These are phyloP conservation scores for Tilletia setariae DNA, from an alignment of 1,284 basidiomycete genomes.

Conservation along the genomic window DNA sequence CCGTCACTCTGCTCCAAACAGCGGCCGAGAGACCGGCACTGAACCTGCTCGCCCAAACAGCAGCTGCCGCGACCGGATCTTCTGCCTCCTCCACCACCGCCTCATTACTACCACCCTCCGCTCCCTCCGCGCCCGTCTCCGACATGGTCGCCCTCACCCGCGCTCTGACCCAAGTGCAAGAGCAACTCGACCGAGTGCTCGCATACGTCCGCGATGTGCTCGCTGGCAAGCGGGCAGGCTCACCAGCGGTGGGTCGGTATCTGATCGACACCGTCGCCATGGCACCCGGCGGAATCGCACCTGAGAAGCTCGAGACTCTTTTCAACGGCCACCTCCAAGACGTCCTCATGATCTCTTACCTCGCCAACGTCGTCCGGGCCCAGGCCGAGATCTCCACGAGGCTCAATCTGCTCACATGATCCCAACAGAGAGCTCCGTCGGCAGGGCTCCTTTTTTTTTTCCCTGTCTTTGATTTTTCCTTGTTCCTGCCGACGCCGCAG, in stretches of 20 bases:
- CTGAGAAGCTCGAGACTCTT: constrained; percentile 43
- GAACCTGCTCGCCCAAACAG: constrained; percentile 67
- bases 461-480: no score
- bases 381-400: constrained; percentile 91
- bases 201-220: constrained; percentile 81
- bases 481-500: no score
- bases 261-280: constrained; percentile 72
- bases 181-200: constrained; percentile 80
- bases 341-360: constrained; percentile 88
- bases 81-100: constrained; percentile 22
- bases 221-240: constrained; percentile 73
- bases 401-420: constrained; percentile 69
- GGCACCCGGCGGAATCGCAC: constrained; percentile 31
- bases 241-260: constrained; percentile 83
- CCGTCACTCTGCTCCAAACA: constrained; percentile 40
- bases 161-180: constrained; percentile 68
- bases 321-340: constrained; percentile 63
- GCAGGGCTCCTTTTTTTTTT: no score
- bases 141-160: constrained; percentile 63
- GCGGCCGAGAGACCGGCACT: constrained; percentile 55
- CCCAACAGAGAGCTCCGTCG: no score
- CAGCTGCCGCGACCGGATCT: not conserved
- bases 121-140: constrained; percentile 28
- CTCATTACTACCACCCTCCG: not conserved
- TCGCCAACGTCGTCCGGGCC: constrained; percentile 86